phyloP scores from a whole-genome alignment of 345 rosid genomes.

The Gossypium rotundifolium region DNA sequence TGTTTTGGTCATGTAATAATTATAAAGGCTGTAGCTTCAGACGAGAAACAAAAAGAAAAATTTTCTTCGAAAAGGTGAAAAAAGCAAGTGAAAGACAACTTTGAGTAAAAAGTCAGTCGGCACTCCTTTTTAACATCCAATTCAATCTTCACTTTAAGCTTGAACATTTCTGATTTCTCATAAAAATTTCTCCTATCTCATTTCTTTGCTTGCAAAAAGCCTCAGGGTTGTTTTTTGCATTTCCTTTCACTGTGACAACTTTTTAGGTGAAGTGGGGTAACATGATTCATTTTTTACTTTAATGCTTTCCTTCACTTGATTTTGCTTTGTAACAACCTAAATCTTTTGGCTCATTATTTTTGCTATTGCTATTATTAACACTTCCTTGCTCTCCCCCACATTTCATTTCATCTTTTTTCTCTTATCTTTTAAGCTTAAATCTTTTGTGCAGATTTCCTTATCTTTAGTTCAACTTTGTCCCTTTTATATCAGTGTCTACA shows the following conservation, averaged over 20 bases:
- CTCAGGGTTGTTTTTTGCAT: not conserved
- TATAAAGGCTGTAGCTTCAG: not conserved
- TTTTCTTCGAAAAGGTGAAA: no score
- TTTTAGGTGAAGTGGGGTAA: constrained; percentile 24
- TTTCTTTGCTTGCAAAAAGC: not conserved
- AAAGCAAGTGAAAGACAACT: no score
- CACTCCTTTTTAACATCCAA: not conserved
- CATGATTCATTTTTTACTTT: constrained; percentile 15
- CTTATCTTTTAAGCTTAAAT: not conserved
- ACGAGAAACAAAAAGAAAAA: no score
- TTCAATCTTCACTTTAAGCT: not conserved
- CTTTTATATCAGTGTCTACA: not conserved
- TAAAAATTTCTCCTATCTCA: not conserved
- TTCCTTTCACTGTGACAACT: not conserved
- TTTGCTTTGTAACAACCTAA: constrained; percentile 13
- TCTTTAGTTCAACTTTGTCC: not conserved
- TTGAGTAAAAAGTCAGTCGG: not conserved
- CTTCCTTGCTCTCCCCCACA: not conserved
- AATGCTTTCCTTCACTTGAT: constrained; percentile 16
- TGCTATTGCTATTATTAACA: constrained; percentile 5
- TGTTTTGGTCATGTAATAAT: not conserved
- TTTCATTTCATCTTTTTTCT: constrained; percentile 6
- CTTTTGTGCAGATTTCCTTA: not conserved
- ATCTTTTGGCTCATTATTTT: not conserved
- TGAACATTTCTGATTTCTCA: not conserved